Evolutionary conservation across 2,329 filamentous ascomycete genomes (phyloP), one percentile per base, ranked within the genome.

Genomic region (Rutstroemia sp.): DNA sequence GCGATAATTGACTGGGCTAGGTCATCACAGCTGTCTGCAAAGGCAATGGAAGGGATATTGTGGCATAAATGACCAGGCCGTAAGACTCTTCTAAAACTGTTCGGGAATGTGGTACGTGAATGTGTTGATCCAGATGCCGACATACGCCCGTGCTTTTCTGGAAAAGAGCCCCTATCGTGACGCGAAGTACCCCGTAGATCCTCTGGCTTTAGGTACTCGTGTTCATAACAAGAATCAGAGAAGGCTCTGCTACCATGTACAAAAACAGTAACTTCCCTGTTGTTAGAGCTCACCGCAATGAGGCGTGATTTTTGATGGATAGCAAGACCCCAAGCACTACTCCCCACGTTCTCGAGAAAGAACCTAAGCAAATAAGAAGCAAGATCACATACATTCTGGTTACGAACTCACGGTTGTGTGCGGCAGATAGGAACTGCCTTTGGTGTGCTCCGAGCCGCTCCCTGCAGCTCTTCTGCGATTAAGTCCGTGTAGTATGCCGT

Each of bases 201-300:
- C 27, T 30, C 27, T 30, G 7, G 27, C 27, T 30, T 30, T 30
- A 30, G 27, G 27, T 21, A 12, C 5, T 54, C n/a, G n/a, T 39
- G 38, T 16, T 21, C 19, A 54, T 17, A 30, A n/a, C 19, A 41
- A 14, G 38, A 41, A 41, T 41, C 38, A 16, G 16, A 16, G 14
- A 17, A 41, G 38, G 38, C 17, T 17, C 16, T 17, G 17, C 17
- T 56, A 14, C 46, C 57, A 44, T 52, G 52, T 12, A 55, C 38
- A 48, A 82, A 83, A 0, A 83, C 75, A 0, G 74, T 78, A 27
- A 88, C 78, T 16, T 73, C 66, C 21, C 76, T 74, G 0, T 78
- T 80, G 68, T 99, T 99, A 0, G 88, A 84, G 64, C 88, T 89
- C 41, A 95, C 86, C 0, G 92, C 94, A 60, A 99, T 87, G 59